A percentile compares a stretch with the other conserved stretches of the same genome.
phyloP scores from a whole-genome alignment of 495 filamentous ascomycete species.

The Xylaria nigripes region DNA sequence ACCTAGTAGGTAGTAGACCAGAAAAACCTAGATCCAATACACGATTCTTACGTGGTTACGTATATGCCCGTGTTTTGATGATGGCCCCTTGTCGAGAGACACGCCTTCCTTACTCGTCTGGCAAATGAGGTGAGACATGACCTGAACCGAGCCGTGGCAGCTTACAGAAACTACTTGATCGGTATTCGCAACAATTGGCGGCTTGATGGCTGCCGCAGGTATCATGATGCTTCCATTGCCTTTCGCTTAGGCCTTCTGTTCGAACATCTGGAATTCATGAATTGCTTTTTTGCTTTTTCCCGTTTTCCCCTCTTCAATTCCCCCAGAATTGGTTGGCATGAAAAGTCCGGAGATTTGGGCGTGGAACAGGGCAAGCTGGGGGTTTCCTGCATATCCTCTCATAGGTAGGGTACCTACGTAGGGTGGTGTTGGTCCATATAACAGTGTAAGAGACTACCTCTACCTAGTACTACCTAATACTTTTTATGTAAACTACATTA shows the following conservation, averaged over 20 bases:
- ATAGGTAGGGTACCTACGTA: background rate
- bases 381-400: slow-evolving; percentile 1
- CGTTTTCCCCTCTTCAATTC: background rate
- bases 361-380: background rate
- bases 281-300: background rate
- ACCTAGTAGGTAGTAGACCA: background rate
- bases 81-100: slow-evolving; percentile 1
- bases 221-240: background rate
- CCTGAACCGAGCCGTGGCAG: background rate
- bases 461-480: no score
- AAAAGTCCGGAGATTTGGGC: slow-evolving; percentile 1
- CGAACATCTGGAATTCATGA: background rate
- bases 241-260: background rate
- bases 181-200: background rate
- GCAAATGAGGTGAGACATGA: slow-evolving; percentile 5
- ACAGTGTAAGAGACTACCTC: no score
- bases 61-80: background rate
- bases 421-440: no score
- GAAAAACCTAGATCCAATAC: background rate
- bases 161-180: background rate
- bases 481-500: no score
- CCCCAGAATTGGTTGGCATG: slow-evolving; percentile 4
- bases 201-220: background rate
- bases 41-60: slow-evolving; percentile 1
- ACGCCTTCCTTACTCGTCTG: background rate